Evolutionary conservation across 352 stramenopile genomes (phyloP), one percentile per base, ranked within the genome.

Genomic region (Phytophthora chlamydospora): DNA sequence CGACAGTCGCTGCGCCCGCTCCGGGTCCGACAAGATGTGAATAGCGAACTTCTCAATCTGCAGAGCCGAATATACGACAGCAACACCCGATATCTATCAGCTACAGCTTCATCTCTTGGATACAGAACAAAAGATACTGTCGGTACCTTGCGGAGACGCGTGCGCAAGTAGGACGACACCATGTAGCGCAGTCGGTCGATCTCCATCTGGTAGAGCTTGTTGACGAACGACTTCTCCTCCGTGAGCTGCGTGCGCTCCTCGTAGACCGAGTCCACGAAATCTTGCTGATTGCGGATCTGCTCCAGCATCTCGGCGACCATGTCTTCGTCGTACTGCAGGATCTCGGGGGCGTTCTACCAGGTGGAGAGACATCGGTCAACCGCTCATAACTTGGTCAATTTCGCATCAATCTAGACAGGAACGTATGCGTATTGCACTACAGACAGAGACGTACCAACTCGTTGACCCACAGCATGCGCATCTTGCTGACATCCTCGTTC

Each of bases 191-290:
- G 73, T 13, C 86, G 84, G 39, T 95, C 86, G 66, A 95, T 95
- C 62, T 95, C 86, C 86, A 95, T 93, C 69, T 90, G 86, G 58
- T 95, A 95, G 19, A 95, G 71, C 52, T 92, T 93, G 69, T 89
- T 93, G 33, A 90, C 67, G 54, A 95, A 95, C 13, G 80, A 75
- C 42, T 80, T 81, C 67, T 95, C 84, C 41, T 95, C 86, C 3
- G 73, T 93, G 35, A 93, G 61, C 52, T 74, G 62, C 2, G 56
- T 56, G 16, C 76, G 75, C 29, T 93, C 81, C 31, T 91, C 83
- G 41, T 79, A 73, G 16, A 95, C 83, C 41, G 83, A 89, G 54
- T 95, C 81, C 17, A 95, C 82, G 52, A 89, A 93, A 48, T 90
- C 83, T 83, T 95, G 86, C 71, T 95, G 86, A 60, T 95, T 95